phyloP scores from a whole-genome alignment of 495 filamentous ascomycete genomes.

The Penicillium desertorum region DNA sequence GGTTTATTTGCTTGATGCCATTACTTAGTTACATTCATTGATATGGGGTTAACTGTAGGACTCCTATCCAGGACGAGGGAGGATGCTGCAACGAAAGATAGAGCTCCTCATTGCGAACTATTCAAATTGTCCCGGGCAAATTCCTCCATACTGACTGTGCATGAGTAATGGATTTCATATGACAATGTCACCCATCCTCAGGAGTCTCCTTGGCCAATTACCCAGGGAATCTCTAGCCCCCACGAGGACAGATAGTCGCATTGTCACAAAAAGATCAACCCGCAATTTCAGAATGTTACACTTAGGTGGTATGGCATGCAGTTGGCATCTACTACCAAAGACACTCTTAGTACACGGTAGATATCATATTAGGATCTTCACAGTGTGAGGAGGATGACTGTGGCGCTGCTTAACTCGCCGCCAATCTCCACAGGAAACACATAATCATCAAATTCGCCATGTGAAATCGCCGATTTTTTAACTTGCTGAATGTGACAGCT shows the following conservation, averaged over 20 bases:
- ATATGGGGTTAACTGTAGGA: background rate
- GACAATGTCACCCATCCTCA: conserved; percentile 20
- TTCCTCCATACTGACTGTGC: background rate
- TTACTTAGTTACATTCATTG: conserved; percentile 2
- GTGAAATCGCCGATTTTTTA: background rate
- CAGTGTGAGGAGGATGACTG: background rate
- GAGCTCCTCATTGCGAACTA: background rate
- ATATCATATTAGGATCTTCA: background rate
- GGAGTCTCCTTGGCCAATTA: conserved; percentile 2
- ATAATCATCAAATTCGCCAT: background rate
- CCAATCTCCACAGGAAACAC: background rate
- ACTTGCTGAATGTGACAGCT: background rate
- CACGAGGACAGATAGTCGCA: conserved; percentile 1
- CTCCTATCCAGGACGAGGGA: background rate
- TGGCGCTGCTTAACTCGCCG: background rate
- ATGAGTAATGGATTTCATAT: background rate
- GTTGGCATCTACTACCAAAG: background rate
- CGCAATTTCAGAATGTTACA: conserved; percentile 8
- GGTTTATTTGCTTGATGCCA: background rate
- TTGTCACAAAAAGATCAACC: background rate
- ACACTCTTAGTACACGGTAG: background rate
- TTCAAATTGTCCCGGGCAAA: conserved; percentile 4
- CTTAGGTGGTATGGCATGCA: background rate
- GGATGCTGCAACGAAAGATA: background rate
- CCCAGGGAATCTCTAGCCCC: background rate